Evolutionary conservation across 139 green algal species (phyloP).

Genomic region (Chlamydomonas eustigma): DNA sequence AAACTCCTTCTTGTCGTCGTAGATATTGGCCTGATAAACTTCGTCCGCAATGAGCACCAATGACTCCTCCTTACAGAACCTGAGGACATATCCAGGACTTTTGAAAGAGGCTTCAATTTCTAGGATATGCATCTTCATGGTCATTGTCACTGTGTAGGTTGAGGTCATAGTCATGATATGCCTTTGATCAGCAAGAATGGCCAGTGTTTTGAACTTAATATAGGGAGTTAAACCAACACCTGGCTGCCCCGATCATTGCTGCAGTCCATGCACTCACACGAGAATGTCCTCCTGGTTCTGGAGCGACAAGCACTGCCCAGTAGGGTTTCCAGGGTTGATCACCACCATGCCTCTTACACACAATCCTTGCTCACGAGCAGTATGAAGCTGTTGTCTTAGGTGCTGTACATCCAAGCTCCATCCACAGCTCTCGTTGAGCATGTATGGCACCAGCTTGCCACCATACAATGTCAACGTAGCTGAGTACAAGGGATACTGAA

Average conservation of each 20-base stretch:
- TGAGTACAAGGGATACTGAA: slow-evolving; percentile 74
- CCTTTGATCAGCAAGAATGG: no score
- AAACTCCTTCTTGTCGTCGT: slow-evolving; percentile 71
- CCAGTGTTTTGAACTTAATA: no score
- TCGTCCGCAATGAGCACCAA: slow-evolving; percentile 93
- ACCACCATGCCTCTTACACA: slow-evolving; percentile 74
- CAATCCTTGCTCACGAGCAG: slow-evolving; percentile 23
- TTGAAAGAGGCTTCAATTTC: no score
- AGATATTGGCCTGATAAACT: slow-evolving; percentile 88
- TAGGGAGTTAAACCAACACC: not conserved
- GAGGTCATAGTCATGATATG: no score
- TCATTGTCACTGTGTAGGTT: no score
- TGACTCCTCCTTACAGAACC: slow-evolving; percentile 71
- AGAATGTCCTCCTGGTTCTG: slow-evolving; percentile 24
- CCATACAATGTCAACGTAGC: slow-evolving; percentile 51
- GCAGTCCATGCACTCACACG: slow-evolving; percentile 21
- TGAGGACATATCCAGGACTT: no score
- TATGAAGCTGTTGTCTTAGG: slow-evolving; percentile 34
- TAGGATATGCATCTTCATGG: no score
- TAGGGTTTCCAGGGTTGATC: slow-evolving; percentile 97
- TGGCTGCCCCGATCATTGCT: not conserved
- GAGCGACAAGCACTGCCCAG: slow-evolving; percentile 30
- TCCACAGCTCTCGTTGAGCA: slow-evolving; percentile 73
- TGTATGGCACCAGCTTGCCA: slow-evolving; percentile 84
- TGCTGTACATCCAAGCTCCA: slow-evolving; percentile 71